Base-by-base conservation (phyloP, 1,139 yeast genomes). In the Saccharomyces hybrid region DNA sequence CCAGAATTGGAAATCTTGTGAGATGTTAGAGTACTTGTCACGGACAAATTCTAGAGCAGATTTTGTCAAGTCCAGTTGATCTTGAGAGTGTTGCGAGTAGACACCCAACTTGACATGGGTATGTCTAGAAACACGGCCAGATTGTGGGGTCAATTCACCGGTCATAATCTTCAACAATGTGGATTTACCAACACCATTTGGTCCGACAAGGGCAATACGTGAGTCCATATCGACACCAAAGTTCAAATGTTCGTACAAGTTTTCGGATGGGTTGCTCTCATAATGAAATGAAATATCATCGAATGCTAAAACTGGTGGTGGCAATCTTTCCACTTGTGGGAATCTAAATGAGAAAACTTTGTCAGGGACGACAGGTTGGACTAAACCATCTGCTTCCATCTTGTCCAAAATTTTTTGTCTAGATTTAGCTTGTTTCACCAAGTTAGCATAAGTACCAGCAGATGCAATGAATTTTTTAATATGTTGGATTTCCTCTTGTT, bases 211-310 rank as follows among this genome's bases (percentile, higher is more conserved):
- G 49, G 99, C 99, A 68, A 91, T 85, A 78, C 99, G 86, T 46
- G 98, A 90, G 75, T 93, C 99, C 98, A 93, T 91, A 80, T 95
- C 99, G 60, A 93, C 93, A 86, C 99, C 99, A 67, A 93, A 93
- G 71, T 90, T 95, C 71, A 93, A 81, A 72, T 88, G 75, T 71
- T 88, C 90, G 75, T 93, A 93, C 68, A 93, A 80, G 75, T 91
- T 87, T 73, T 93, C 87, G 75, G 88, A 97, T 53, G 80, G 74
- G 25, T 87, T 85, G 65, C 95, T 98, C 65, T 87, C 85, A 75
- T 93, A 93, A 25, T 97, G 79, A 75, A 93, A 95, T 29, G 96
- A 84, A 73, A 91, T 91, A 68, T 87, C 93, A 74, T 93, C 98
- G 71, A 95, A 93, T 7, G 98, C 93, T 74, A 95, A 79, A 51